Base-by-base conservation (phyloP, 352 stramenopile genomes). In the Elongisporangium senticosum region DNA sequence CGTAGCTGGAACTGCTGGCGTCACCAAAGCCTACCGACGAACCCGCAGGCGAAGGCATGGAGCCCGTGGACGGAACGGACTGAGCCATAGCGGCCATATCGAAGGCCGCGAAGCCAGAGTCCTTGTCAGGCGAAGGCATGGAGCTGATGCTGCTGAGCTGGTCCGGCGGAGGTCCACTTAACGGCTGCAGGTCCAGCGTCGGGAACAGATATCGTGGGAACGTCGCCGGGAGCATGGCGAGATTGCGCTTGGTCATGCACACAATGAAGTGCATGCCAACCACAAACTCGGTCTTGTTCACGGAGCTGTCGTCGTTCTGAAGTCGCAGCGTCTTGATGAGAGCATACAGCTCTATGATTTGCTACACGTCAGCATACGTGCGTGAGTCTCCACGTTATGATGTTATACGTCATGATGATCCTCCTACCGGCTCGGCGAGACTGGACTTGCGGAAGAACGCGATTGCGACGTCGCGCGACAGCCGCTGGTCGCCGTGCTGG, bases 201-300 rank as follows among this genome's bases (percentile, higher is more conserved):
- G 80, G 79, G 62, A 92, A 92, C 37, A 90, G 55, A 21, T 87
- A 85, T 6, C 49, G 71, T 13, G 79, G 78, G 47, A 90, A 86
- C 3, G 54, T 62, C 13, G 63, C 26, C 7, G 83, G 79, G 40
- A 92, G 65, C 39, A 62, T 64, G 0, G 62, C 59, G n/a, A 90
- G 64, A 49, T 67, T 79, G 28, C 83, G 79, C 61, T 89, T 89
- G 22, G 83, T 89, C 54, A 83, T 77, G 58, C 83, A 92, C 64
- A 90, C 74, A 52, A 92, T 90, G 17, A 92, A 67, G 66, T 92
- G 83, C 83, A 92, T 92, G 37, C 63, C 76, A 55, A 86, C 72
- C 49, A 78, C 58, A 58, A 92, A 92, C 60, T 88, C 77, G 22
- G 69, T 75, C 58, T 76, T 70, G 48, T 68, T 74, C 59, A 92